Evolutionary conservation across 2,329 filamentous ascomycete species (phyloP), one percentile per base, ranked within the genome.

Genomic region (Penicillium aurantiogriseum): DNA sequence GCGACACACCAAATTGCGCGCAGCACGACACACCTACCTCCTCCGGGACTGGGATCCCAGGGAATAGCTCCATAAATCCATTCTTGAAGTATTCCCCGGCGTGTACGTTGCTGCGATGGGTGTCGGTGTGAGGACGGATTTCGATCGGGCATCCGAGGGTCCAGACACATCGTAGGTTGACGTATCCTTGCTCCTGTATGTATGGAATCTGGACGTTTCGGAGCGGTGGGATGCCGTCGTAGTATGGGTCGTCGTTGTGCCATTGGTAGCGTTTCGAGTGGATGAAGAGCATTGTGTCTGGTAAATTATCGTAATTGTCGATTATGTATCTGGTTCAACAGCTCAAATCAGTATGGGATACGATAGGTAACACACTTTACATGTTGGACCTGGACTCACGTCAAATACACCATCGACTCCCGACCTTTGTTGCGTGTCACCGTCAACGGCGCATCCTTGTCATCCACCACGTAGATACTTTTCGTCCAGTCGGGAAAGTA

Each of bases 381-480:
- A 35, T 48, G 9, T 31, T 10, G 11, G 17, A 58, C 71, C 27
- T 8, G 10, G 17, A 59, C 73, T 62, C 65, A 78, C 75, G 75
- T 77, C 60, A 78, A 64, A 67, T 77, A 78, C 4, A 74, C 75
- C 75, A 77, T 77, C 6, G 74, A 75, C 60, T 78, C 76, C 50
- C 75, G 69, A 8, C 76, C 76, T 63, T 77, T 77, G 57, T 78
- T 78, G 43, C 65, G 63, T 3, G 78, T 73, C 15, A 85, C 81
- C 0, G 78, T 82, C 60, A 83, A 70, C 21, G 73, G 59, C 3
- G 81, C 80, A 5, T 60, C 61, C 33, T 76, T 71, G 63, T 83
- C 77, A 62, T 86, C 78, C 51, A 82, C 81, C 27, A 83, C 77
- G 67, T 85, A 85, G 57, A 85, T 76, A 57, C 77, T 82, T 67